These are phyloP conservation scores for Cryptosporidium felis DNA, from an alignment of 169 alveolate genomes.

Conservation along the genomic window DNA sequence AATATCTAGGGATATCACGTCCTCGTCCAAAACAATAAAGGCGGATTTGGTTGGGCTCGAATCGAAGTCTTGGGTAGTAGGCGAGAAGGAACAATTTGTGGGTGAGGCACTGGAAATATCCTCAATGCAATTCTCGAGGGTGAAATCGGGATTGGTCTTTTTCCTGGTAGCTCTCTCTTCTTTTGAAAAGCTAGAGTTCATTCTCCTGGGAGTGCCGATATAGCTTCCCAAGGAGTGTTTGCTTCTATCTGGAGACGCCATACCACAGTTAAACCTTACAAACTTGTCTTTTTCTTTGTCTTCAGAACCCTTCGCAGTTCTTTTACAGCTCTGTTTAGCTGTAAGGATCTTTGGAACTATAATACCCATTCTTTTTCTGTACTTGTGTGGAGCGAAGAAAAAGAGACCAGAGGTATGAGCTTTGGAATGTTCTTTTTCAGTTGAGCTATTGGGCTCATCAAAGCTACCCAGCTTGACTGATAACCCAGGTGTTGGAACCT, in stretches of 20 bases:
- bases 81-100: background rate
- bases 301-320: background rate
- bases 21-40: constrained; percentile 16
- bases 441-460: too few relatives aligned
- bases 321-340: background rate
- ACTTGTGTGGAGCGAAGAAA: constrained; percentile 47
- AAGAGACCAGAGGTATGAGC: too few relatives aligned
- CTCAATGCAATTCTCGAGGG: too few relatives aligned
- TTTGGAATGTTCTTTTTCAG: too few relatives aligned
- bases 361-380: constrained; percentile 51
- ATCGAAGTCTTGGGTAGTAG: too few relatives aligned
- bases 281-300: background rate
- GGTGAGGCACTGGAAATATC: background rate
- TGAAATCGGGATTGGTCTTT: background rate
- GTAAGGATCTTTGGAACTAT: constrained; percentile 20
- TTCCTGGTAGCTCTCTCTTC: background rate
- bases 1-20: constrained; percentile 8
- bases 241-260: constrained; percentile 1
- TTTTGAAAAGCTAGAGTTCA: background rate
- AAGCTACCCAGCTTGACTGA: too few relatives aligned
- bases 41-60: background rate
- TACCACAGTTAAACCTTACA: constrained; percentile 37
- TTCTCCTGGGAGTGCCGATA: constrained; percentile 19
- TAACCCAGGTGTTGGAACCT: too few relatives aligned
- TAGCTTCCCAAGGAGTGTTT: constrained; percentile 4